Percentiles rank a stretch among this genome's conserved stretches.
Conservation (phyloP, 441 rosid genomes). For the Omphalea diandra region DNA sequence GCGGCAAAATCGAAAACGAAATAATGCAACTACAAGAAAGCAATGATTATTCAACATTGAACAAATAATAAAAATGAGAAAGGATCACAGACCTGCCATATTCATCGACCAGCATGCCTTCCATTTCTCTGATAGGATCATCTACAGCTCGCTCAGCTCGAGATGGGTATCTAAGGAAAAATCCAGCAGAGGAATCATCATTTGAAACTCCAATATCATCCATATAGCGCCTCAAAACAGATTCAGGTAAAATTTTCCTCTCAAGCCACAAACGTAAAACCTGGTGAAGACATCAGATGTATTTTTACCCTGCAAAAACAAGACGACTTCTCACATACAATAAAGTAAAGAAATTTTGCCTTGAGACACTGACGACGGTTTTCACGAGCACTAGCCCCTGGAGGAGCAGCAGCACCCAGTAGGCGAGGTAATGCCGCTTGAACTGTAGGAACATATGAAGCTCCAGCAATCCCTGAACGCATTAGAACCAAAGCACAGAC, state of each 20-base stretch:
- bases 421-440: slow-evolving; percentile 96
- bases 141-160: slow-evolving; percentile 90
- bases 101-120: slow-evolving; percentile 98
- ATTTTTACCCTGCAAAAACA: not conserved
- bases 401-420: slow-evolving; percentile 92
- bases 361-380: slow-evolving; percentile 97
- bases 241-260: slow-evolving; percentile 84
- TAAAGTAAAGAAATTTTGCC: slow-evolving; percentile 36
- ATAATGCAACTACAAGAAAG: not conserved
- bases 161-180: slow-evolving; percentile 75
- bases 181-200: slow-evolving; percentile 61
- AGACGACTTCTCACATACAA: not conserved
- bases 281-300: slow-evolving; percentile 32
- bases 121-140: slow-evolving; percentile 98
- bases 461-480: slow-evolving; percentile 81
- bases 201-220: slow-evolving; percentile 83
- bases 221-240: slow-evolving; percentile 68
- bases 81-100: slow-evolving; percentile 73
- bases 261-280: slow-evolving; percentile 90
- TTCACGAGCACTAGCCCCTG: slow-evolving; percentile 82
- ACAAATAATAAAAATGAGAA: slow-evolving; percentile 1
- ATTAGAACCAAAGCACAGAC: not conserved
- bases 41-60: not conserved
- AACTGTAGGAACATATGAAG: slow-evolving; percentile 83
- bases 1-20: not conserved